These are phyloP conservation scores for Trichosporon ovoides DNA, from an alignment of 1,284 basidiomycete genomes.

Conservation along the genomic window DNA sequence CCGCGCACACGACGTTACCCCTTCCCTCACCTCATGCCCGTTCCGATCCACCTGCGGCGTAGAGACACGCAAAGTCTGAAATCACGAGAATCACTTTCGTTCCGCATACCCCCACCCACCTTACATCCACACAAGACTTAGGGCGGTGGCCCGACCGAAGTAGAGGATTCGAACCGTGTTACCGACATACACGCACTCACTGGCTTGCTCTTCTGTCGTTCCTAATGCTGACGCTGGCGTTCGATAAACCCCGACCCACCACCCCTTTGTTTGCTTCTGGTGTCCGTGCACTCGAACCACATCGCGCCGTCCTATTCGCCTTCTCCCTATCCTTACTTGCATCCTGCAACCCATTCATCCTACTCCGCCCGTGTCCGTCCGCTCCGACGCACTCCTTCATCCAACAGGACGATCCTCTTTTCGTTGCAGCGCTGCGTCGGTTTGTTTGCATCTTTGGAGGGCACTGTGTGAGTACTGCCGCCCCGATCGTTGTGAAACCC, in stretches of 20 bases:
- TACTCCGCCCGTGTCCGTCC: slow-evolving; percentile 3
- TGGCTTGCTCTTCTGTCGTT: not conserved
- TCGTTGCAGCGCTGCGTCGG: not conserved
- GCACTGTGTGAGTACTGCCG: not conserved
- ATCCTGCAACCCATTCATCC: not conserved
- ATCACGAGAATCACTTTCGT: not conserved
- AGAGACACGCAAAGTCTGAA: not conserved
- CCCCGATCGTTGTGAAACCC: not conserved
- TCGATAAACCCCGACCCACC: not conserved
- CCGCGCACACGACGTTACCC: not conserved
- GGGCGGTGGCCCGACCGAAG: not conserved
- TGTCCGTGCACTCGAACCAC: slow-evolving; percentile 2
- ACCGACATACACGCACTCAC: not conserved
- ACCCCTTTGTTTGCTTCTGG: not conserved
- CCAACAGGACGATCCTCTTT: not conserved
- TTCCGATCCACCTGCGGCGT: not conserved
- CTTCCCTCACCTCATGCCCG: not conserved
- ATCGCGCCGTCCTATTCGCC: not conserved
- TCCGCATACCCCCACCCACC: not conserved
- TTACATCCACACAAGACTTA: not conserved
- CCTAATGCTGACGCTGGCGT: slow-evolving; percentile 1
- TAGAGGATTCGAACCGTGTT: not conserved
- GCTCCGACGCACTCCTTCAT: not conserved
- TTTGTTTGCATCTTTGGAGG: not conserved
- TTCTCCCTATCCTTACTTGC: slow-evolving; percentile 1